Conservation (phyloP, 2,329 filamentous ascomycete genomes). For the Nectriaceae sp. region DNA sequence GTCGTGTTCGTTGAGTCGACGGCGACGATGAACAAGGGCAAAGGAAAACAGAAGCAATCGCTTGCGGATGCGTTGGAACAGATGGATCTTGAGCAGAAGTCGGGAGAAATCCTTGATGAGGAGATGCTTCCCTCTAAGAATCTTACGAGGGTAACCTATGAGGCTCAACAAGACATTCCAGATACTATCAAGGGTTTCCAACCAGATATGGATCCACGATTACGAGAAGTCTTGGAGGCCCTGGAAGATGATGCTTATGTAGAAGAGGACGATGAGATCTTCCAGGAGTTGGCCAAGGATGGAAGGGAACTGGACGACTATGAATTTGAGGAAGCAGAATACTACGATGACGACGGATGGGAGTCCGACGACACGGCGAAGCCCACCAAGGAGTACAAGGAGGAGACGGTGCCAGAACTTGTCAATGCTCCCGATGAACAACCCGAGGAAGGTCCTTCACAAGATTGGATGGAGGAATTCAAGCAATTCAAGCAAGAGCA, state of each 20-base stretch:
- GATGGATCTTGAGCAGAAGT: conserved; percentile 55
- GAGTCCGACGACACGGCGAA: conserved; percentile 92
- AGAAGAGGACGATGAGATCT: conserved; percentile 84
- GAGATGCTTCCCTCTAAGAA: conserved; percentile 81
- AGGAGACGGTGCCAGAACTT: conserved; percentile 50
- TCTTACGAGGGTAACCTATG: conserved; percentile 75
- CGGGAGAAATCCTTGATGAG: conserved; percentile 65
- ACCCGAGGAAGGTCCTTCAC: conserved; percentile 64
- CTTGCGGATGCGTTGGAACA: conserved; percentile 81
- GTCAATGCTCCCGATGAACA: conserved; percentile 47
- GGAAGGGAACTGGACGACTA: conserved; percentile 73
- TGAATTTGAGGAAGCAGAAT: conserved; percentile 72
- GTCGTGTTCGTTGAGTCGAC: conserved; percentile 82
- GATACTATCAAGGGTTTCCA: conserved; percentile 92
- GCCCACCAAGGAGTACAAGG: conserved; percentile 61
- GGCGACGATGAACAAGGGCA: conserved; percentile 63
- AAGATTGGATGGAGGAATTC: conserved; percentile 90
- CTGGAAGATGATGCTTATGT: conserved; percentile 96
- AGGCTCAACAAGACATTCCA: conserved; percentile 89
- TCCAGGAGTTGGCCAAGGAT: conserved; percentile 70
- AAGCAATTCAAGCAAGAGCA: conserved; percentile 94
- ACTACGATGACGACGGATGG: conserved; percentile 74
- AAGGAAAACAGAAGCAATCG: conserved; percentile 73
- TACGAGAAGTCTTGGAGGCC: conserved; percentile 89
- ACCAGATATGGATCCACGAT: conserved; percentile 93